Conservation (phyloP, 768 basidiomycete species). For the Asterophora lycoperdoides region DNA sequence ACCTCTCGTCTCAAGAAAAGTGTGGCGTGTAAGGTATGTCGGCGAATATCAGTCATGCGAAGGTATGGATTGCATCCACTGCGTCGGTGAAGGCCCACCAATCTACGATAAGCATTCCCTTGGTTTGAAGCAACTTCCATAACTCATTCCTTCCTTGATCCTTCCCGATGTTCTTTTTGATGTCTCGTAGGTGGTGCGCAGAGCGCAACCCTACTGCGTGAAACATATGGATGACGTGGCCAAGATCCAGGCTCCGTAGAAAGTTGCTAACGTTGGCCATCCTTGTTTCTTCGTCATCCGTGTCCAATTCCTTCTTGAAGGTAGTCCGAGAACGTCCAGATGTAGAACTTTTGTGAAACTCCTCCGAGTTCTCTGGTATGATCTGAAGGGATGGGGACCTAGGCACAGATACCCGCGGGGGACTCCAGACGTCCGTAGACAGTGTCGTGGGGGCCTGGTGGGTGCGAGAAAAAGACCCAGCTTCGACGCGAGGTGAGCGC, state of each 20-base stretch:
- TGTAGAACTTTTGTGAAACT: neutral
- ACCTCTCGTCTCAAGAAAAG: no score
- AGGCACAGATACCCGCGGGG: neutral
- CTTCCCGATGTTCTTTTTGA: neutral
- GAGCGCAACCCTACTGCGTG: neutral
- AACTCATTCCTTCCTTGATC: constrained; percentile 3
- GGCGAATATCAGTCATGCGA: no score
- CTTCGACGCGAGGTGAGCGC: neutral
- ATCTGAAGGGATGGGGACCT: neutral
- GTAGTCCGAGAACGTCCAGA: neutral
- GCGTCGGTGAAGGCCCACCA: constrained; percentile 5
- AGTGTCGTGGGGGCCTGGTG: neutral
- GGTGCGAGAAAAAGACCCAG: neutral
- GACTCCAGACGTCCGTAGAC: no score
- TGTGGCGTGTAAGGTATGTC: no score
- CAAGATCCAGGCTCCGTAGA: neutral
- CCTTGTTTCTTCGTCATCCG: neutral
- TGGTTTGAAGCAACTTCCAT: constrained; percentile 4
- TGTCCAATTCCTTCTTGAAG: neutral
- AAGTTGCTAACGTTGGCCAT: neutral
- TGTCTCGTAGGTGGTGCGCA: neutral
- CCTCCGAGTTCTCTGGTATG: neutral
- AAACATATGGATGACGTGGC: neutral
- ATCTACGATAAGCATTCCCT: constrained; percentile 4
- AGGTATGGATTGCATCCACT: no score